These are phyloP conservation scores for Picea abies DNA, from an alignment of 83 land plant species.

Conservation along the genomic window DNA sequence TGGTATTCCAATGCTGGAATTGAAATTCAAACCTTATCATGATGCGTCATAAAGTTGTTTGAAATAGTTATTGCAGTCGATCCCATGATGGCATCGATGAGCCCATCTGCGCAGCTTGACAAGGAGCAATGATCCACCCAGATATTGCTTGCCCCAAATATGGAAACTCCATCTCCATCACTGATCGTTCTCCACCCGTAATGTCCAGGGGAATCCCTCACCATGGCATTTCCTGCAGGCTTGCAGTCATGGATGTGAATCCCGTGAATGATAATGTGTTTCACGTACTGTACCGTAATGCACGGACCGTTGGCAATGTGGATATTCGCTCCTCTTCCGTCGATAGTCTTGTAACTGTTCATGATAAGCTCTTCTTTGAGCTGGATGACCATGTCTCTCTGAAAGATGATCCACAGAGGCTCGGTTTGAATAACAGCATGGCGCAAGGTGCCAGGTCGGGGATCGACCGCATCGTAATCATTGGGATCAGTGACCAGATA, in stretches of 20 bases:
- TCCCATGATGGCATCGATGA: constrained; percentile 71
- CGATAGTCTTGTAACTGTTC: constrained; percentile 84
- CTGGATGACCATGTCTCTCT: constrained; percentile 59
- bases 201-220: no score
- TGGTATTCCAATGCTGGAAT: neutral
- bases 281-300: constrained; percentile 69
- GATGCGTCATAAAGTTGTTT: constrained; percentile 72
- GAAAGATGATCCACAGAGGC: constrained; percentile 66
- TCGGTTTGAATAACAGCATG: constrained; percentile 56
- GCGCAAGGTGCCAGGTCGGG: constrained; percentile 63
- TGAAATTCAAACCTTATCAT: constrained; percentile 36
- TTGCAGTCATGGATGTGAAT: constrained; percentile 74
- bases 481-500: constrained; percentile 60
- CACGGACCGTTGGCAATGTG: constrained; percentile 86
- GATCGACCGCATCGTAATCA: constrained; percentile 59
- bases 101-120: constrained; percentile 65
- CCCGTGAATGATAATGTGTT: constrained; percentile 76
- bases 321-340: constrained; percentile 76
- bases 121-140: constrained; percentile 82
- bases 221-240: constrained; percentile 62
- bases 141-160: constrained; percentile 58
- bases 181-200: constrained; percentile 19
- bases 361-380: constrained; percentile 74
- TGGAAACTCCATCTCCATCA: constrained; percentile 49
- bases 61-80: constrained; percentile 79